These are phyloP conservation scores for Micractinium sp. DNA, from an alignment of 139 green algal species.

Conservation along the genomic window DNA sequence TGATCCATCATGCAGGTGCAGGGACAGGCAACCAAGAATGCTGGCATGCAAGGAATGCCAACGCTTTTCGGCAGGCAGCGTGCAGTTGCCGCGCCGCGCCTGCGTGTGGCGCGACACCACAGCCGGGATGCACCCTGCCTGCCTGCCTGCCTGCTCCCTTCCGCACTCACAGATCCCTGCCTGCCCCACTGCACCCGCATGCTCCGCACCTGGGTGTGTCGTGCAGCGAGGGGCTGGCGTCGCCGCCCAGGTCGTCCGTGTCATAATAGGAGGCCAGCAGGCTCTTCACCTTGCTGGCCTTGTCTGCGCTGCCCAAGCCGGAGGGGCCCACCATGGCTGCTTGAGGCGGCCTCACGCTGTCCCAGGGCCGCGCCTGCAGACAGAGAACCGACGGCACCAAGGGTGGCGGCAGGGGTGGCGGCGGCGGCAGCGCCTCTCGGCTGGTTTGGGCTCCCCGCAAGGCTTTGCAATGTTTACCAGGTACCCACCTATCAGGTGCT, in stretches of 20 bases:
- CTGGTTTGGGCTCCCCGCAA: not conserved
- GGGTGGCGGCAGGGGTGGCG: not conserved
- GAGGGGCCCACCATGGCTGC: not conserved
- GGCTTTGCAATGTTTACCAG: too few relatives aligned
- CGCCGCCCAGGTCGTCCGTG: slow-evolving; percentile 25
- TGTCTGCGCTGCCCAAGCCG: slow-evolving; percentile 23
- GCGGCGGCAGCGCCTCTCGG: not conserved
- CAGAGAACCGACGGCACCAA: not conserved
- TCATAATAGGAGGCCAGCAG: slow-evolving; percentile 82
- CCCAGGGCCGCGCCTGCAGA: not conserved
- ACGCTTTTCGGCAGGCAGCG: too few relatives aligned
- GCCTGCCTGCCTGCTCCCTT: not conserved
- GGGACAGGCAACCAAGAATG: not conserved
- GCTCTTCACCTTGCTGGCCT: slow-evolving; percentile 57
- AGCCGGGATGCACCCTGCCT: not conserved
- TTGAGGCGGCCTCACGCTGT: too few relatives aligned
- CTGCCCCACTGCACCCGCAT: too few relatives aligned
- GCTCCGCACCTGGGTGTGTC: not conserved
- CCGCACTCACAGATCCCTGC: not conserved
- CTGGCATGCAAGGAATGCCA: not conserved
- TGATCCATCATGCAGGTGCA: not conserved
- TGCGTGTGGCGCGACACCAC: not conserved
- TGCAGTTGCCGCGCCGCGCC: too few relatives aligned
- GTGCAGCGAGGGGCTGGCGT: slow-evolving; percentile 9
- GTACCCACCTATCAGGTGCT: too few relatives aligned